Base-by-base conservation (phyloP, 805 yeast genomes). In the Phaffomyces opuntiae region DNA sequence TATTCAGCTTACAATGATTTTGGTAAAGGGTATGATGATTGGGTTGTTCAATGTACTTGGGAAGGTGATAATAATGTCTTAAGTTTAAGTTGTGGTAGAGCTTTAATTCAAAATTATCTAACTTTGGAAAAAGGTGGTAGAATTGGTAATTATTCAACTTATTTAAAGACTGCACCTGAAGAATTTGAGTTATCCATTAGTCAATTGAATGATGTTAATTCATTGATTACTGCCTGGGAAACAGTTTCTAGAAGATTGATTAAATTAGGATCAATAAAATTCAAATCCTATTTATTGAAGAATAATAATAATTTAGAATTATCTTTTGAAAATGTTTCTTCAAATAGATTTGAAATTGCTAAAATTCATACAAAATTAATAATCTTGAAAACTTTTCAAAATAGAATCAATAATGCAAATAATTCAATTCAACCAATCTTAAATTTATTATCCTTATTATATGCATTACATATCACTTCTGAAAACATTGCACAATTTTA, bases 21-120 rank as follows among this genome's bases (percentile, higher is more conserved):
- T 61, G 96, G 93, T 37, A 84, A 81, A 59, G 88, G 87, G 12
- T 87, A 78, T 68, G 76, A 77, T 49, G 97, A 89, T 64, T 91
- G 95, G 87, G 96, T 83, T 16, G 96, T 89, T 36, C 96, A 90
- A 69, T 88, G 96, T 67, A 89, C 96, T 26, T 90, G 96, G 97
- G 97, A 89, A 71, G 97, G 97, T 64, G 97, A 89, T 64, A 90
- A 89, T 70, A 89, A 81, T 57, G 83, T 89, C 35, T 72, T 89
- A 52, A 83, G 87, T 3, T 77, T 87, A 65, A 82, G 88, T 47
- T 77, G 87, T 52, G 97, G 96, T 42, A 81, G 91, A 60, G 79
- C 93, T 9, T 63, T 70, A 38, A 53, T 70, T 32, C 70, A 70
- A 48, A 68, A 68, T 49, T 67, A 62, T 46, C 53, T 60, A 38